Conservation (phyloP, 345 rosid genomes). For the Limnanthes douglasii region DNA sequence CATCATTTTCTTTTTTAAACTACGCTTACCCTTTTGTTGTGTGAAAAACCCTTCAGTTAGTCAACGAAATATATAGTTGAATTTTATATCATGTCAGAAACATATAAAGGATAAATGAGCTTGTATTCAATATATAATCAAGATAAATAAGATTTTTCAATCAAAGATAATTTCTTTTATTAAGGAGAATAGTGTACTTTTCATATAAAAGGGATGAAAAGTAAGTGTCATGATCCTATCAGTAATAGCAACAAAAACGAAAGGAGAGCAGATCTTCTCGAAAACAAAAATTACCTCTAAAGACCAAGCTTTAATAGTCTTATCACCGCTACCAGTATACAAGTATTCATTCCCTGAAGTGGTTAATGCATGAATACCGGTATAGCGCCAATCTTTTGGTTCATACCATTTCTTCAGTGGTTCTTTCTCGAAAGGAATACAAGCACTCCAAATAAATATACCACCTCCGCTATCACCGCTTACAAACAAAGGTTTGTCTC, state of each 20-base stretch:
- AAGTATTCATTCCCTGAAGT: constrained; percentile 44
- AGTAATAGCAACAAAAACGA: not conserved
- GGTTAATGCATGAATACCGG: constrained; percentile 74
- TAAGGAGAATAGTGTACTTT: too few relatives aligned
- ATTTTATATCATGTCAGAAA: too few relatives aligned
- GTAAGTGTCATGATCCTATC: too few relatives aligned
- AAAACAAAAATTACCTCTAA: constrained; percentile 34
- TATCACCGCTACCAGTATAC: constrained; percentile 89
- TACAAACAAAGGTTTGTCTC: constrained; percentile 50
- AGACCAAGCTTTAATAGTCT: constrained; percentile 76
- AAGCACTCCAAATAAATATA: constrained; percentile 60
- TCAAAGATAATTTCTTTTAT: too few relatives aligned
- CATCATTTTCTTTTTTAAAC: too few relatives aligned
- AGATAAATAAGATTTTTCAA: too few relatives aligned
- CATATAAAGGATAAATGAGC: too few relatives aligned
- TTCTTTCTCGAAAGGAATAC: constrained; percentile 35
- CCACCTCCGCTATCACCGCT: constrained; percentile 87
- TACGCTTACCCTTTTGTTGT: too few relatives aligned
- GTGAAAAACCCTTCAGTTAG: too few relatives aligned
- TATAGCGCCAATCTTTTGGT: constrained; percentile 88
- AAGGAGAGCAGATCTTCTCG: not conserved
- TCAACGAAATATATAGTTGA: too few relatives aligned
- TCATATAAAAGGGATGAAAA: too few relatives aligned
- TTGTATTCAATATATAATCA: too few relatives aligned
- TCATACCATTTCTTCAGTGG: constrained; percentile 75